Evolutionary conservation across 371 early-diverging fungal genomes (phyloP).

Genomic region (Mortierella sp.): DNA sequence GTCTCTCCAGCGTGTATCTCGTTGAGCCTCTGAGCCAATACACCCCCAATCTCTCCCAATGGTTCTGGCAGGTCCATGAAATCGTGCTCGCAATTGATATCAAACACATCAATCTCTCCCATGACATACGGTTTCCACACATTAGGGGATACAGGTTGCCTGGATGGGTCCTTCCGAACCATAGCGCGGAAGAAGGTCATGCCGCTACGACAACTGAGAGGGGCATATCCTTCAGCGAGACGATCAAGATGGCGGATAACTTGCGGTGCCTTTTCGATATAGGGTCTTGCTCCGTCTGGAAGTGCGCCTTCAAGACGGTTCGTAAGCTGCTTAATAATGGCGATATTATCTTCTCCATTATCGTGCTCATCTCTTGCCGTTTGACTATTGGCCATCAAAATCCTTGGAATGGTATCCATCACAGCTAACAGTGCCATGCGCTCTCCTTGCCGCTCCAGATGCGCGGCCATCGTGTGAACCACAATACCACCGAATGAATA

Average conservation of each 20-base stretch:
- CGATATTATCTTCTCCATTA: neutral
- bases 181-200: constrained; percentile 1
- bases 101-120: constrained; percentile 6
- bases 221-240: neutral
- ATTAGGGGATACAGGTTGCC: neutral
- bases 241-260: neutral
- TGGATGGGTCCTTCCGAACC: neutral
- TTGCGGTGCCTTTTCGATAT: neutral
- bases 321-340: neutral
- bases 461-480: constrained; percentile 2
- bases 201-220: neutral
- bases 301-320: neutral
- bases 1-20: neutral
- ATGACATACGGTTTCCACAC: constrained; percentile 13
- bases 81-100: constrained; percentile 1
- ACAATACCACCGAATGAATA: constrained; percentile 7
- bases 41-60: constrained; percentile 1
- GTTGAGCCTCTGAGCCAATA: constrained; percentile 1
- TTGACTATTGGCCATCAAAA: neutral
- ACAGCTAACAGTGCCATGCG: neutral
- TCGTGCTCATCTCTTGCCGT: too few relatives aligned
- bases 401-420: neutral
- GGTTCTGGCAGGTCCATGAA: constrained; percentile 9
- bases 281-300: neutral
- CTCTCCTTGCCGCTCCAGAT: neutral